phyloP scores from a whole-genome alignment of 495 filamentous ascomycete genomes.

The Hypoxylon intermedium region DNA sequence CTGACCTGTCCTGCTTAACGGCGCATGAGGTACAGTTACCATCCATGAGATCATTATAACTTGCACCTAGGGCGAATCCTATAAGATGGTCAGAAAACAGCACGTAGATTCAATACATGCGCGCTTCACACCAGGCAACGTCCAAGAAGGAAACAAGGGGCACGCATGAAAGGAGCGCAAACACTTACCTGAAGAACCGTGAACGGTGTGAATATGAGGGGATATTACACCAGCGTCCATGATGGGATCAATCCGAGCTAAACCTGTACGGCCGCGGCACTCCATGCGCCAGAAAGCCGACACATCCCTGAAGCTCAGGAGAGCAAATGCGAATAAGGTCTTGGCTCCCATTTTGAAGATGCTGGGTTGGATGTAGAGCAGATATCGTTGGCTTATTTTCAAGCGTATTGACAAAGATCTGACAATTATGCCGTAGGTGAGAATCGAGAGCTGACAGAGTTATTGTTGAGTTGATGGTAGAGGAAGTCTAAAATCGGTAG shows the following conservation, averaged over 20 bases:
- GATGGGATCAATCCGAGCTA: constrained; percentile 77
- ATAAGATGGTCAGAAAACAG: constrained; percentile 8
- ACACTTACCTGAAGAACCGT: constrained; percentile 67
- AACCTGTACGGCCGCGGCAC: constrained; percentile 70
- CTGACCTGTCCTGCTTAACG: constrained; percentile 69
- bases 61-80: constrained; percentile 59
- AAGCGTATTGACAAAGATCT: neutral
- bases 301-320: constrained; percentile 44
- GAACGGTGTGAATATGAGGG: constrained; percentile 76
- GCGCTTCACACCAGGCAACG: neutral
- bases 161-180: neutral
- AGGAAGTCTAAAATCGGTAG: neutral
- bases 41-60: constrained; percentile 56
- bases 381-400: neutral
- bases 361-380: neutral
- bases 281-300: constrained; percentile 89
- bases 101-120: neutral
- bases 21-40: constrained; percentile 70
- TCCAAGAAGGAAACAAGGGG: neutral
- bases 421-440: neutral
- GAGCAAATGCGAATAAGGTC: constrained; percentile 34
- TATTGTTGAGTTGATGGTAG: neutral
- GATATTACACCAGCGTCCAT: constrained; percentile 63
- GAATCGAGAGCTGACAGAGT: neutral
- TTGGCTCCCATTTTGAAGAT: constrained; percentile 42